Evolutionary conservation across 495 filamentous ascomycete species (phyloP).

Genomic region (Haplographium delicatum): DNA sequence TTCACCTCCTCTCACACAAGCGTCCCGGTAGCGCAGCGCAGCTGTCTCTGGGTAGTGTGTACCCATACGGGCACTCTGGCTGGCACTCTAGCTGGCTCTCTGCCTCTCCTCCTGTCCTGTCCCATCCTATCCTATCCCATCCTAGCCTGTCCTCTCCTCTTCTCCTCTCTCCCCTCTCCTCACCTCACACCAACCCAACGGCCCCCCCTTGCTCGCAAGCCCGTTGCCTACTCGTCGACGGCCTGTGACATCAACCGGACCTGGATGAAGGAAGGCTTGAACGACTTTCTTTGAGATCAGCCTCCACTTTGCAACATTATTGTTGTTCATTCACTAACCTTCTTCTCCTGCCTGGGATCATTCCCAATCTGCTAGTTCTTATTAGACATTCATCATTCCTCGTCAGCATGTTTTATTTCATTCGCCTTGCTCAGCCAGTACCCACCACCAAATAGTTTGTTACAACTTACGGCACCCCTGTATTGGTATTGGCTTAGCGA

Average conservation of each 20-base stretch:
- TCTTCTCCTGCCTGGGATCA: slow-evolving; percentile 7
- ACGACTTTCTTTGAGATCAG: slow-evolving; percentile 25
- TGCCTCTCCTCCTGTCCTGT: neutral
- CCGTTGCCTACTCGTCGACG: slow-evolving; percentile 8
- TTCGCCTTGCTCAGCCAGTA: neutral
- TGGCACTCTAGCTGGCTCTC: neutral
- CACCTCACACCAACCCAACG: neutral
- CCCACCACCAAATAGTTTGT: neutral
- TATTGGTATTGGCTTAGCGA: slow-evolving; percentile 30
- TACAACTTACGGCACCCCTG: too few relatives aligned
- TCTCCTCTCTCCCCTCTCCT: neutral
- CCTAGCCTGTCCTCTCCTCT: too few relatives aligned
- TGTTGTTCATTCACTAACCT: neutral
- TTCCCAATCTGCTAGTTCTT: neutral
- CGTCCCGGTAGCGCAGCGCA: too few relatives aligned
- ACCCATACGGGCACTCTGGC: neutral
- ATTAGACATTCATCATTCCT: slow-evolving; percentile 17
- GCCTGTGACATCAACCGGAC: slow-evolving; percentile 25
- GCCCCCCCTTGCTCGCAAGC: slow-evolving; percentile 3
- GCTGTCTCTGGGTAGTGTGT: too few relatives aligned
- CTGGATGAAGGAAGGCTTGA: slow-evolving; percentile 1
- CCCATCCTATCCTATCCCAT: too few relatives aligned
- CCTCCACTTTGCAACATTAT: slow-evolving; percentile 15
- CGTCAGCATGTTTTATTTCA: slow-evolving; percentile 10
- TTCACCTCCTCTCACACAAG: too few relatives aligned